Percentiles rank a stretch among this genome's conserved stretches.
Conservation (phyloP, 306 rosid genomes). For the Lathyrus aphaca region DNA sequence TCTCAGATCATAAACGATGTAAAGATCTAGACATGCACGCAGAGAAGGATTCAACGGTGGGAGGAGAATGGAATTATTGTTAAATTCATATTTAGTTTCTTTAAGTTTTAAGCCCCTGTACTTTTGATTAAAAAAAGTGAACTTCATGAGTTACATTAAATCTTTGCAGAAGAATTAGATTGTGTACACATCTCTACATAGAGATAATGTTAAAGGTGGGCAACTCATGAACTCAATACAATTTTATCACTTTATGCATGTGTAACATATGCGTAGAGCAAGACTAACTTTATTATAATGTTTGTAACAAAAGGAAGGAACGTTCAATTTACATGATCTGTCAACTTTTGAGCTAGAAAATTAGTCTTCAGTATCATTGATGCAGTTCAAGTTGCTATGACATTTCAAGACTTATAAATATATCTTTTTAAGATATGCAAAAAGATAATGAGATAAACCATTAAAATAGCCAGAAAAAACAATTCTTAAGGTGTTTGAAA, state of each 20-base stretch:
- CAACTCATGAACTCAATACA: neutral
- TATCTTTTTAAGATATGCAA: neutral
- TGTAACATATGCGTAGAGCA: neutral
- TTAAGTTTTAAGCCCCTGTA: neutral
- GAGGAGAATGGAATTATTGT: constrained; percentile 6
- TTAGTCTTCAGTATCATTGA: constrained; percentile 20
- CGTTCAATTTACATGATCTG: constrained; percentile 13
- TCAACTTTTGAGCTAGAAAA: neutral
- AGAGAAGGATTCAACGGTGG: neutral
- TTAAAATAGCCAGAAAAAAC: neutral
- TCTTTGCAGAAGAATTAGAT: constrained; percentile 1
- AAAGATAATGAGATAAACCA: constrained; percentile 9
- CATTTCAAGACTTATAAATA: neutral
- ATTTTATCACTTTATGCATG: neutral
- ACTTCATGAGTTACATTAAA: constrained; percentile 1
- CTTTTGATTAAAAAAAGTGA: neutral
- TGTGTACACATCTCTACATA: neutral
- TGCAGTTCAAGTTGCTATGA: neutral
- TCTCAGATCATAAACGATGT: constrained; percentile 26
- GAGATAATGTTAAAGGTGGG: neutral
- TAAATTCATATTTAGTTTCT: constrained; percentile 19
- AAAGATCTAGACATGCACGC: constrained; percentile 30
- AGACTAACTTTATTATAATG: neutral
- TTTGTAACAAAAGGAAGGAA: constrained; percentile 27
- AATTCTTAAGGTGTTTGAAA: neutral